Base-by-base conservation (phyloP, 257 asterid species). In the Penstemon newberryi region DNA sequence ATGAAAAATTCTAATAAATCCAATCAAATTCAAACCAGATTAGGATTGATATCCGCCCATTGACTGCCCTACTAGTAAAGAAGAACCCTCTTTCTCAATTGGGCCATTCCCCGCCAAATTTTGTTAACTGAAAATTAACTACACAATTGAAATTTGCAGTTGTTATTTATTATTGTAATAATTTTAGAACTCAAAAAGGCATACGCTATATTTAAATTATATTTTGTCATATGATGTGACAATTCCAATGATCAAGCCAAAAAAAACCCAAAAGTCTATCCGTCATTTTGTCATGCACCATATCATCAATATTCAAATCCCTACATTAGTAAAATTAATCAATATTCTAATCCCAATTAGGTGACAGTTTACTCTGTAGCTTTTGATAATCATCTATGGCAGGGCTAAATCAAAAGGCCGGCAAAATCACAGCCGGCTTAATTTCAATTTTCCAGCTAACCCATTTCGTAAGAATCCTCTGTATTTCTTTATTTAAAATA, bases 371-470 rank as follows among this genome's bases (percentile, higher is more conserved):
- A 43, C 59, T 63, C 25, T 42, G 64, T 52, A 71, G 64, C 53
- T 47, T 57, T 49, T 56, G 50, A 60, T 47, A 44, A 55, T 63
- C 57, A 55, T 63, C 57, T 69, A 53, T 12, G 11, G 36, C 71
- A 13, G 45, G 47, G 55, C 55, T 41, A 12, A 71, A 57, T 75
- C 42, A 52, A 43, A 74, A 59, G 54, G 82, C 85, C 78, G 80
- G 80, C 82, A 25, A 9, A 13, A 25, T 25, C 33, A 25, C 1
- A 54, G 84, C 80, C 84, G 76, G 80, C 76, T 25, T 25, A 25
- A 25, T 25, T 49, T 56, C 47, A 75, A 49, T 56, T 60, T 66
- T 54, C 66, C 13, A 19, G 63, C 15, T 38, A 1, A 5, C 63
- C 44, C 45, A 44, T 44, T 51, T 42, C 5, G 53, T 25, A 4